A percentile compares a stretch with the other conserved stretches of the same genome.
Evolutionary conservation across 2,329 filamentous ascomycete species (phyloP).

Genomic region (Hypomyces rosellus): DNA sequence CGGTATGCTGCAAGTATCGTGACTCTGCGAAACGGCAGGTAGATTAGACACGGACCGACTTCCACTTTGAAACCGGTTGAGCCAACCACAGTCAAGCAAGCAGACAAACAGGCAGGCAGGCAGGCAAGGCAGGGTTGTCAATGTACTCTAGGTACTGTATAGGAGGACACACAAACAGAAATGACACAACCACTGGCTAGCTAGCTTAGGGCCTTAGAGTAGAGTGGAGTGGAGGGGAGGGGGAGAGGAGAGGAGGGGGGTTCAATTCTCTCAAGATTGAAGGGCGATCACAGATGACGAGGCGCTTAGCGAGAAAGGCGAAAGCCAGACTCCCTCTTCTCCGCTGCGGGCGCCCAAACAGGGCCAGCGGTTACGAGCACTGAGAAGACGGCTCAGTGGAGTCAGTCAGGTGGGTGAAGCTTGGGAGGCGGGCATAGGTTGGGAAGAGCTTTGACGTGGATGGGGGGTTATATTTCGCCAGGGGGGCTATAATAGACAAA

Average conservation of each 20-base stretch:
- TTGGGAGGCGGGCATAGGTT: constrained; percentile 7
- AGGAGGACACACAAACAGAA: too few relatives aligned
- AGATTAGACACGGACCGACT: neutral
- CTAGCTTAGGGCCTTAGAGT: neutral
- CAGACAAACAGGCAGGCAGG: too few relatives aligned
- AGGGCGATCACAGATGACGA: neutral
- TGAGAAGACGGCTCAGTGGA: neutral
- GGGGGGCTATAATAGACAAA: constrained; percentile 23
- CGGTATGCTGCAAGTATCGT: neutral
- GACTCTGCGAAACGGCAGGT: neutral
- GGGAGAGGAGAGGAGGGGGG: neutral
- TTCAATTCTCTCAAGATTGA: neutral
- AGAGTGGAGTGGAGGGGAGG: too few relatives aligned
- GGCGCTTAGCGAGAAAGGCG: neutral
- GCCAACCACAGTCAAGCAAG: too few relatives aligned
- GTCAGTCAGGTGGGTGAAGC: neutral
- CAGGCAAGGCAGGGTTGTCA: too few relatives aligned
- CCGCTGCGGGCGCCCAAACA: neutral
- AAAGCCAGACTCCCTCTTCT: too few relatives aligned
- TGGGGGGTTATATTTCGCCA: too few relatives aligned
- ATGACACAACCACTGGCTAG: too few relatives aligned
- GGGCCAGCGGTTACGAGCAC: neutral
- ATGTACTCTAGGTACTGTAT: too few relatives aligned
- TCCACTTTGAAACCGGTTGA: neutral
- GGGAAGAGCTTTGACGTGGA: constrained; percentile 13